Base-by-base conservation (phyloP, 768 basidiomycete genomes). In the Collybia nuda region DNA sequence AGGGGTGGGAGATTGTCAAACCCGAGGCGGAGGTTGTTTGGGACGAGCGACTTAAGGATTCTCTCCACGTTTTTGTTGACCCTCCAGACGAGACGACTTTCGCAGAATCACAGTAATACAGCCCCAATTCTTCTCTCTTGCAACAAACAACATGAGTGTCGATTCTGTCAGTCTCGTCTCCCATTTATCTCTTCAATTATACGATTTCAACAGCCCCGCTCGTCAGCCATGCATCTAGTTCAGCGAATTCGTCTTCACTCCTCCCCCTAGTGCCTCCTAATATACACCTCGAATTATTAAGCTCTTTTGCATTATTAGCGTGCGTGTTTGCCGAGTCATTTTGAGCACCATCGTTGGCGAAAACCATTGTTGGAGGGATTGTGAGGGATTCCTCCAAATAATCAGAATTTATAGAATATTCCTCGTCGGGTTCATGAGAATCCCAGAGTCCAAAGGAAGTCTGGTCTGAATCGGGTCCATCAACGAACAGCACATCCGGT, bases 1-100 rank as follows among this genome's bases (percentile, higher is more conserved):
- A 76, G 44, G 94, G 90, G 2, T 98, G 89, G 88, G 76, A 79
- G 36, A 80, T 93, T 48, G 74, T 95, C 48, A 76, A 82, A 48
- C 83, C 85, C 2, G 80, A 82, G 2, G 69, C 68, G 46, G 70
- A 71, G 14, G 83, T 89, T 11, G 75, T 75, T 19, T 98, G 93
- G 93, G 88, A 94, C 59, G 78, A 84, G 52, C 73, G 86, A 51
- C 88, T 90, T 58, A 69, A 73, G 47, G 74, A 76, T 40, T 74
- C 77, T 17, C 59, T 95, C 49, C 75, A 70, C 41, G 77, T 93
- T 5, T 91, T 87, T 61, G 73, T 71, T 17, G 70, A 78, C 57
- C 74, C 75, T 40, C 64, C 29, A 37, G 26, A 19, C 15, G 45
- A 46, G 21, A 37, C 19, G 46, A 47, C 19, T 39, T 37, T 14